These are phyloP conservation scores for Carex pumila DNA, from an alignment of 176 grass and related monocot species.

Conservation along the genomic window DNA sequence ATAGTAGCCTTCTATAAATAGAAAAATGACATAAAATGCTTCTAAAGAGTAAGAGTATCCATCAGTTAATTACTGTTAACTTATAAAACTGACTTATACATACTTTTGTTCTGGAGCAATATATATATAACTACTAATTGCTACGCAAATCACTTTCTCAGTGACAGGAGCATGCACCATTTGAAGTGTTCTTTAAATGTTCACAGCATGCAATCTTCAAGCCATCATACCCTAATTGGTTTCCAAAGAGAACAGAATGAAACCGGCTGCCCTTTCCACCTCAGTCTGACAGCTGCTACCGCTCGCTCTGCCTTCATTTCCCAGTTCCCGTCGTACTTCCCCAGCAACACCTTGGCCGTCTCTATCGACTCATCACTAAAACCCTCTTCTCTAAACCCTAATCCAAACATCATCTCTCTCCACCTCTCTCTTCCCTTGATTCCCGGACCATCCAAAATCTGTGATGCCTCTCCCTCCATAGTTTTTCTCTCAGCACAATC, in stretches of 20 bases:
- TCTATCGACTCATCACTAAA: conserved; percentile 76
- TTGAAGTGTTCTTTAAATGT: neutral
- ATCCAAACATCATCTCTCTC: conserved; percentile 58
- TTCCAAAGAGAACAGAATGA: conserved; percentile 93
- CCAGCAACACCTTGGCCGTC: conserved; percentile 50
- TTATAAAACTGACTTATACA: neutral
- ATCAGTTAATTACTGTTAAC: conserved; percentile 10
- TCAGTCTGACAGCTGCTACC: conserved; percentile 31
- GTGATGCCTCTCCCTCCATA: conserved; percentile 62
- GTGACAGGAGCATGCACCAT: neutral
- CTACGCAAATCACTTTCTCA: neutral
- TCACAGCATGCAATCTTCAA: neutral
- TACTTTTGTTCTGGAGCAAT: conserved; percentile 3
- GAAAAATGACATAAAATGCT: neutral
- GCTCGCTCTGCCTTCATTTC: conserved; percentile 36
- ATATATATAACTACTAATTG: neutral
- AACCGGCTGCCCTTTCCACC: conserved; percentile 90
- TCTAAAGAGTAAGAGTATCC: neutral
- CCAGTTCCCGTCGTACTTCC: conserved; percentile 91
- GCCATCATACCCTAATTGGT: conserved; percentile 19
- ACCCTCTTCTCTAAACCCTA: conserved; percentile 49
- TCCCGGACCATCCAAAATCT: conserved; percentile 5
- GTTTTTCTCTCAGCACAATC: conserved; percentile 58
- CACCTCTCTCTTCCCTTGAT: conserved; percentile 48
- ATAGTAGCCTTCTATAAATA: neutral